Evolutionary conservation across 2,329 filamentous ascomycete species (phyloP), one percentile per base, ranked within the genome.

Genomic region (Coniochaeta sp.): DNA sequence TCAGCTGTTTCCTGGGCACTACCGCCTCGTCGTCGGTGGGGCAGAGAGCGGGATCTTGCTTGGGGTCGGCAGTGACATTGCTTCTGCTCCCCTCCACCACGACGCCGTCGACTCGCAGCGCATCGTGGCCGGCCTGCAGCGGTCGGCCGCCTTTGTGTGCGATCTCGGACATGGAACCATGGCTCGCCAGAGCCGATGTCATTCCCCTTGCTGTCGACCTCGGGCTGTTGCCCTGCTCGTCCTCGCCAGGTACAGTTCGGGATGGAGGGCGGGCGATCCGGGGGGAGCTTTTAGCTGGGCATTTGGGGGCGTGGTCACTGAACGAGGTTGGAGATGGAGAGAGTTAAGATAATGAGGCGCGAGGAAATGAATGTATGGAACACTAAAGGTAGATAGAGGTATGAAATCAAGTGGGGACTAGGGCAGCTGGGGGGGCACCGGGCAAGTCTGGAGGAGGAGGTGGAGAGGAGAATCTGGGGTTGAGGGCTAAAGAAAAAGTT

Each of bases 81-180:
- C n/a, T 30, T 22, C 47, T 52, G 5, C 47, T 30, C 47, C 4
- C 22, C 24, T 28, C 47, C 22, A 52, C 47, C 47, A 66, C 64
- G 70, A 74, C 60, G 55, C 62, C 44, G 60, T 34, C 61, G 62
- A 55, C 64, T 62, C 62, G 55, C 59, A 60, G 26, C 47, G 59
- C 61, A 59, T 66, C 65, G 61, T n/a, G n/a, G n/a, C 68, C 71
- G 68, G 74, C 74, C 73, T 73, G 70, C 69, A 70, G 73, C 68
- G 71, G 64, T 68, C 69, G 69, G 67, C 73, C 34, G 54, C 22
- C 24, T 28, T 56, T 67, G 63, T 69, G 73, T 69, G 77, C 73
- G 68, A 78, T 73, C 66, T 81, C 81, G 71, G 84, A 77, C 78
- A 83, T 78, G 69, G 83, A 76, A 73, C 78, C 82, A 85, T 88